Evolutionary conservation across 306 rosid genomes (phyloP), one percentile per base, ranked within the genome.

Genomic region (Ammopiptanthus mongolicus): DNA sequence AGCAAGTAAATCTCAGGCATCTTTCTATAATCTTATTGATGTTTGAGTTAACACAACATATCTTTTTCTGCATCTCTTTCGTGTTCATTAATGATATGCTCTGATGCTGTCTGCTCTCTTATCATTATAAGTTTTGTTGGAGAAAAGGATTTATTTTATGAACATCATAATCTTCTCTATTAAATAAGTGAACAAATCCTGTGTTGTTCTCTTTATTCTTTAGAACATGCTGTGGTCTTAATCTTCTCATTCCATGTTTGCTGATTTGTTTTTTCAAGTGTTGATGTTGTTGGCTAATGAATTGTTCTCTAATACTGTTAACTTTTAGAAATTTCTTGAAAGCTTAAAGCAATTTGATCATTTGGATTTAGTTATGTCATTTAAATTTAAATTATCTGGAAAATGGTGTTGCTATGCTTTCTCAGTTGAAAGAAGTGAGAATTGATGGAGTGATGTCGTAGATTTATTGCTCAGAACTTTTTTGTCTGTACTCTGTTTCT

Each of bases 1-100:
- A 94, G 97, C 97, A 91, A 86, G 98, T 94, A 87, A 80, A 88
- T 87, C 77, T 78, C 57, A 71, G 15, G 12, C 12, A 44, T 62
- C 78, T 78, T 14, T 78, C 61, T 70, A 23, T 31, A 10, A 60
- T 65, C 52, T 58, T 76, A 13, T 41, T 76, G 66, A 39, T 76
- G 68, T 69, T 75, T 61, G 44, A 65, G 37, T 65, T 63, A 41
- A 67, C 75, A 48, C 55, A 51, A 44, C 46, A 74, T 25, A 36
- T 41, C 10, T 48, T 57, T 31, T 59, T 13, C 6, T 41, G 22
- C 42, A 42, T 47, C 61, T 62, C 70, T 73, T 63, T 64, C 76
- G 55, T 39, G 69, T 56, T 55, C 42, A 66, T 59, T 28, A 80
- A 64, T 44, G 42, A 28, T 52, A 39, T 71, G 69, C 52, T 18